Base-by-base conservation (phyloP, 495 filamentous ascomycete species). In the Xylaria venustula region DNA sequence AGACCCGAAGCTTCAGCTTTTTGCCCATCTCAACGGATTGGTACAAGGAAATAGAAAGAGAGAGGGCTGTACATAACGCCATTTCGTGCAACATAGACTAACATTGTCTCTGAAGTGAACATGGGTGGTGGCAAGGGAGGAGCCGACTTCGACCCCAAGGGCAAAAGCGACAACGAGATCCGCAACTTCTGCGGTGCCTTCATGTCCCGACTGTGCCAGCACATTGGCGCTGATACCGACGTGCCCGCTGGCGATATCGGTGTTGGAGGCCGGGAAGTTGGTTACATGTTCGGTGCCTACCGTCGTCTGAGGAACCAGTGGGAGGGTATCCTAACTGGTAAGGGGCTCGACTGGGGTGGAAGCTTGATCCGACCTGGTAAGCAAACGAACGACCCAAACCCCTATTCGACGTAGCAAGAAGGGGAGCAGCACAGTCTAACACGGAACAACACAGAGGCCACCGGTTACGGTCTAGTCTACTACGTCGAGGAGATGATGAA, bases 111-210 rank as follows among this genome's bases (percentile, higher is more conserved):
- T 22, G 26, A 37, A 92, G 90, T 98, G 73, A 94, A 86, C 83
- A 98, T 98, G 86, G 94, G 94, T 63, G 94, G 94, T 81, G 94
- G 90, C 69, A 98, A 98, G 83, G 94, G 94, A 79, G 94, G 94
- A 67, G 89, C 94, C 74, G 94, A 98, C 83, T 98, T 98, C 77
- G 92, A 98, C 81, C 94, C 94, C 74, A 98, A 98, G 85, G 93
- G 92, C 82, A 98, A 97, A 85, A 88, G 87, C 56, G 93, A 98
- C 76, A 89, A 85, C 72, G 94, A 98, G 83, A 98, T 98, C 81
- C 91, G 94, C 64, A 91, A 90, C 65, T 98, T 98, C 87, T 98
- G 94, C 81, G 86, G 89, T 42, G 77, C 92, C 60, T 98, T 98
- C 83, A 98, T 98, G 94, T 86, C 87, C 58, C 89, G 96, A 80